These are phyloP conservation scores for Rosa chinensis DNA, from an alignment of 306 rosid genomes.

Conservation along the genomic window DNA sequence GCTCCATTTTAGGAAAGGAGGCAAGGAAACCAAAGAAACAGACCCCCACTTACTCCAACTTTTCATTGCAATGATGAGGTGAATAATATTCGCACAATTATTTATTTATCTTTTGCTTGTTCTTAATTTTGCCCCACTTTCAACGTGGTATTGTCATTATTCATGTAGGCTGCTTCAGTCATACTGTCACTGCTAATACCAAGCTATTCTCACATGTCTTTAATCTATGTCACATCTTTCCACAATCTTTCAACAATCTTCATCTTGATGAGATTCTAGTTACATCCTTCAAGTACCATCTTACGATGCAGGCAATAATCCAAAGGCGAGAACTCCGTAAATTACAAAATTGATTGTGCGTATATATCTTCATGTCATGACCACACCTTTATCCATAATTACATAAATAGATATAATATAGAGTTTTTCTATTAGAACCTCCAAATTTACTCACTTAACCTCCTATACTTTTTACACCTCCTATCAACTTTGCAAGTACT, in stretches of 20 bases:
- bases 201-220: not conserved
- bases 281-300: not conserved
- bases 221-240: not conserved
- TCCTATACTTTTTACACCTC: too few relatives aligned
- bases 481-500: too few relatives aligned
- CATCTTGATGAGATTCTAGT: not conserved
- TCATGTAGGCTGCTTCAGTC: not conserved
- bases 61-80: conserved; percentile 7
- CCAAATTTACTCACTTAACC: too few relatives aligned
- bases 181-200: not conserved
- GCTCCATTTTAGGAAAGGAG: not conserved
- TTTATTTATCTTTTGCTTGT: not conserved
- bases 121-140: not conserved
- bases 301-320: not conserved
- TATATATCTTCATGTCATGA: not conserved
- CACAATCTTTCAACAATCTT: not conserved
- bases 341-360: not conserved
- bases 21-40: conserved; percentile 3
- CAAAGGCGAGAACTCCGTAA: not conserved
- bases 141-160: not conserved
- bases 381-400: not conserved
- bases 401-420: not conserved
- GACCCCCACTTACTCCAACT: conserved; percentile 6
- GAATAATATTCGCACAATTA: not conserved
- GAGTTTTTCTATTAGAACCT: too few relatives aligned